Base-by-base conservation (phyloP, 768 basidiomycete species). In the Lactarius indigo region DNA sequence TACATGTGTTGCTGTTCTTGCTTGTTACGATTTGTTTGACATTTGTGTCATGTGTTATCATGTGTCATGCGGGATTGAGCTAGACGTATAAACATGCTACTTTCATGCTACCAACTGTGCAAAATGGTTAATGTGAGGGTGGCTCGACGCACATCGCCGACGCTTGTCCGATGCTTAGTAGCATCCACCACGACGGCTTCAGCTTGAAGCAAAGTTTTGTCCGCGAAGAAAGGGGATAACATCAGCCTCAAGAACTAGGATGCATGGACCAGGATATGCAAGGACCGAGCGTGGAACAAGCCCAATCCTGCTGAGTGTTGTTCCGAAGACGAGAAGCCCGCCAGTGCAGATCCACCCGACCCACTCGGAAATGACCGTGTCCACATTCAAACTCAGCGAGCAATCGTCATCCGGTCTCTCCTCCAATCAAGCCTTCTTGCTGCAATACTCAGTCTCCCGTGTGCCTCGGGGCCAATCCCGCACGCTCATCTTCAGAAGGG, bases 1-100 rank as follows among this genome's bases (percentile, higher is more conserved):
- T 66, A 13, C 41, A 47, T 54, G 47, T 59, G 41, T 59, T 56
- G 31, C 59, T 47, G 50, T 52, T 52, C 50, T 52, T 52, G 26
- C 50, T 65, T 68, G 28, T 50, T 60, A 55, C 28, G 58, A 55
- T 31, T 33, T 55, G 31, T 55, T 55, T 60, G 20, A 33, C 30
- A 42, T 35, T 15, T 52, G 50, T 44, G 39, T 41, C 39, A 23
- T 52, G 50, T 52, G 52, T 56, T 56, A 17, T 55, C 12, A 10
- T 62, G 37, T 62, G 15, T 41, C 26, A 15, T 33, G 64, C 17
- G 20, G 37, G 44, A 61, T 20, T 37, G 30, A 52, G 50, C 52
- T 52, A 55, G 44, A 31, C 3, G 50, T 55, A 15, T 52, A 50
- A 37, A 59, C 35, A 55, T 18, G 39, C n/a, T 44, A 55, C 30